These are phyloP conservation scores for Eragrostis tef DNA, from an alignment of 202 grass and related monocot genomes.

Conservation along the genomic window DNA sequence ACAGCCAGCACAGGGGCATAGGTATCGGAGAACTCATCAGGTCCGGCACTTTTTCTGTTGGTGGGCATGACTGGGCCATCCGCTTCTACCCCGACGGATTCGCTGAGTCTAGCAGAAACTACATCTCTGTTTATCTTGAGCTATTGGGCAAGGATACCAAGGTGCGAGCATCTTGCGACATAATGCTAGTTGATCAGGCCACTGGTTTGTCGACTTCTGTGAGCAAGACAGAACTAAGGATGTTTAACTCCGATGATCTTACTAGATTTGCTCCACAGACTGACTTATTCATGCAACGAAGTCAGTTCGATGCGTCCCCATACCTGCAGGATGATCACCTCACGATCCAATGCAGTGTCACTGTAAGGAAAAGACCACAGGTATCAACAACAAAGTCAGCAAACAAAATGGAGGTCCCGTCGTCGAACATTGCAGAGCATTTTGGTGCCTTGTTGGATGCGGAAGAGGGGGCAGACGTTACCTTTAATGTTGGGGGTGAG, in stretches of 20 bases:
- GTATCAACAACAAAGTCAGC: neutral
- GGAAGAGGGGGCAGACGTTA: neutral
- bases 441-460: neutral
- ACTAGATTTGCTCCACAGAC: neutral
- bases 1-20: constrained; percentile 11
- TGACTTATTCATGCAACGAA: neutral
- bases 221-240: neutral
- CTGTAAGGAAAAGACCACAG: neutral
- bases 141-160: neutral
- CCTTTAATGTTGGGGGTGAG: neutral
- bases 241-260: neutral
- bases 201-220: neutral
- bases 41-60: neutral
- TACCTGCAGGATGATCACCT: constrained; percentile 12
- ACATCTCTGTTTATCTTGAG: neutral
- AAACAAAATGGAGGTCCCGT: neutral
- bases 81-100: neutral
- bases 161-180: neutral
- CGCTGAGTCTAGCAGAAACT: fast-evolving
- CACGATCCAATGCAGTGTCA: constrained; percentile 9
- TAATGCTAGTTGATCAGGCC: constrained; percentile 13
- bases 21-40: neutral
- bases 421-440: neutral
- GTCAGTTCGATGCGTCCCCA: neutral
- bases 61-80: constrained; percentile 9